Evolutionary conservation across 2,329 filamentous ascomycete species (phyloP).

Genomic region (Sarocladium brachiariae): DNA sequence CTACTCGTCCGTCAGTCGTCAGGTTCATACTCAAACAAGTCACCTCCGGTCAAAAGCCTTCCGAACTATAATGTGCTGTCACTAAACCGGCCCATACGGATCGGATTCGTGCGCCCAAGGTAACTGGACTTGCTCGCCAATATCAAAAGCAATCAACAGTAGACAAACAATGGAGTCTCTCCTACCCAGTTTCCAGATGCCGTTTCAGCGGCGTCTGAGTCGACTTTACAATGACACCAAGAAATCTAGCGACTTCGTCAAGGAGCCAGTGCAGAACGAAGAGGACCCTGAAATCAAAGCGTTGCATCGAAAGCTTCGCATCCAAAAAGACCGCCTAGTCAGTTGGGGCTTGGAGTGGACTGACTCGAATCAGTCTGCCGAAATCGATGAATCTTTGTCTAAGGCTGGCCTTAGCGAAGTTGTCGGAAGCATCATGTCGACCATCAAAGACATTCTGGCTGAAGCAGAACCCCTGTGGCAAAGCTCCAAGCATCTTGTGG

Average conservation of each 20-base stretch:
- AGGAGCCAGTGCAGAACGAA: conserved; percentile 54
- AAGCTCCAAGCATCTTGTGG: conserved; percentile 43
- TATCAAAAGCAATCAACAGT: too few species aligned
- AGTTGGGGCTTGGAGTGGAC: conserved; percentile 80
- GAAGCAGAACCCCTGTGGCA: conserved; percentile 69
- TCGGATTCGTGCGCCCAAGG: too few species aligned
- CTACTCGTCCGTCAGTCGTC: background rate
- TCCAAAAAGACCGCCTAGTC: conserved; percentile 72
- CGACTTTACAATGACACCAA: conserved; percentile 78
- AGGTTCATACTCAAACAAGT: background rate
- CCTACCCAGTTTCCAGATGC: conserved; percentile 47
- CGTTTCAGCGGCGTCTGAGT: conserved; percentile 57
- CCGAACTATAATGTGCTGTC: background rate
- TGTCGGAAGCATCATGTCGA: conserved; percentile 71
- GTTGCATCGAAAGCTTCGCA: conserved; percentile 68
- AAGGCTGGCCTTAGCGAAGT: conserved; percentile 70
- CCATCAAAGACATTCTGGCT: conserved; percentile 72
- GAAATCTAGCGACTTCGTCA: conserved; percentile 67
- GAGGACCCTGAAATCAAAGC: conserved; percentile 64
- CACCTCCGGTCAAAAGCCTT: too few species aligned
- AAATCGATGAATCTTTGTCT: conserved; percentile 65
- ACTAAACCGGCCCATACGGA: background rate
- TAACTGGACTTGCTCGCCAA: too few species aligned
- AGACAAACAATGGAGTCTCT: conserved; percentile 51
- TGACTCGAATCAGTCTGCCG: conserved; percentile 57